Conservation (phyloP, 108 stramenopile genomes). For the Pseudonitzschia delicatissima region DNA sequence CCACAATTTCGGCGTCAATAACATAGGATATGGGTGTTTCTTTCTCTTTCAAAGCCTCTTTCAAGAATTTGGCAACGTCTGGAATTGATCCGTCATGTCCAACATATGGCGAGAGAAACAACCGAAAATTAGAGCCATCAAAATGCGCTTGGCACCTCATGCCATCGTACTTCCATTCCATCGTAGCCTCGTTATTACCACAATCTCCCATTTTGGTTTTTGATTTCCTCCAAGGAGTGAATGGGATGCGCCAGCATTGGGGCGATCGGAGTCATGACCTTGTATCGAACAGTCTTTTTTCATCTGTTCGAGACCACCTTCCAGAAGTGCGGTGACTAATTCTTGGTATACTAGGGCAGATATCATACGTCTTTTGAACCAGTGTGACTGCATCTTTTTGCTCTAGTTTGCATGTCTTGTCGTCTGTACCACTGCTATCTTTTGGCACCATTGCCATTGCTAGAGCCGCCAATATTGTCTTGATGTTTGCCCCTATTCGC, state of each 20-base stretch:
- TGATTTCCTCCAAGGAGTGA: conserved; percentile 43
- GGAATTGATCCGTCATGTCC: conserved; percentile 79
- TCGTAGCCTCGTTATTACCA: conserved; percentile 6
- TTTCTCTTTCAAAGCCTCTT: conserved; percentile 18
- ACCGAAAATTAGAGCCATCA: conserved; percentile 34
- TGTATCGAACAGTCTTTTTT: conserved; percentile 30
- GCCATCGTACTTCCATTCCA: conserved; percentile 93
- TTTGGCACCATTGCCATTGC: conserved; percentile 27
- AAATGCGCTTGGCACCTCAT: conserved; percentile 86
- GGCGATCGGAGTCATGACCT: conserved; percentile 35
- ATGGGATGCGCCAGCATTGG: conserved; percentile 58
- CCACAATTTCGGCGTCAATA: conserved; percentile 85
- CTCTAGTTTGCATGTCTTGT: not conserved
- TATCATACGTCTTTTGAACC: conserved; percentile 38
- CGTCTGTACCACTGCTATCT: no score
- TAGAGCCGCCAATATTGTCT: conserved; percentile 42
- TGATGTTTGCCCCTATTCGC: conserved; percentile 44
- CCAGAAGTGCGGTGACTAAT: conserved; percentile 31
- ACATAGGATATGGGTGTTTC: no score
- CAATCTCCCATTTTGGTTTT: conserved; percentile 16
- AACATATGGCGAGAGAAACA: conserved; percentile 82
- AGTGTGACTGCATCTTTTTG: conserved; percentile 18
- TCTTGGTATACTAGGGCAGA: conserved; percentile 38
- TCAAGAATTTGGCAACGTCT: conserved; percentile 44
- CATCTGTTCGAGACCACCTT: conserved; percentile 40